phyloP scores from a whole-genome alignment of 78 protist genomes.

The Cavenderia fasciculata region DNA sequence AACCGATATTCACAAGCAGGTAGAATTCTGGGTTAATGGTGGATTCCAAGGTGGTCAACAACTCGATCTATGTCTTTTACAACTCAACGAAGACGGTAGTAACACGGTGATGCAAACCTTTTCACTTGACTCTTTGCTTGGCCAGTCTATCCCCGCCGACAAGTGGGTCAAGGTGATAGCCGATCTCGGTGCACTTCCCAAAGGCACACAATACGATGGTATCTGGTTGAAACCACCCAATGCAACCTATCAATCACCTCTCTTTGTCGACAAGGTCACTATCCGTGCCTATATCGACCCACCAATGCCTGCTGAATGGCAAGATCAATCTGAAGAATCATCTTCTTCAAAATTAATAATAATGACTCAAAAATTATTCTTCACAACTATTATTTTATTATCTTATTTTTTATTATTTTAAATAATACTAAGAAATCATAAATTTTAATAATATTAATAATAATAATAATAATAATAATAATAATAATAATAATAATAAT shows the following conservation, averaged over 20 bases:
- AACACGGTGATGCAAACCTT: neutral
- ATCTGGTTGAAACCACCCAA: constrained; percentile 12
- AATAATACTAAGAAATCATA: no score
- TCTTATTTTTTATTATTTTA: no score
- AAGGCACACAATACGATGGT: constrained; percentile 32
- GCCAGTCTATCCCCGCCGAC: neutral
- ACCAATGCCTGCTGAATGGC: no score
- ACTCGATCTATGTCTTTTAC: neutral
- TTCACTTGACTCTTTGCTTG: neutral
- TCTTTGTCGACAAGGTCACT: constrained; percentile 28
- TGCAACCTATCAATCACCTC: constrained; percentile 30
- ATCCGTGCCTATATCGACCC: constrained; percentile 52
- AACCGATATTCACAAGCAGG: constrained; percentile 6
- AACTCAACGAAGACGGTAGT: constrained; percentile 9
- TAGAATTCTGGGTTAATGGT: constrained; percentile 31
- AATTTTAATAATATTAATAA: no score
- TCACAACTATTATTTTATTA: no score
- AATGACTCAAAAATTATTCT: no score
- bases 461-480: no score
- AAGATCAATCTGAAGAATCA: neutral
- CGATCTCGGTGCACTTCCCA: neutral
- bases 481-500: no score
- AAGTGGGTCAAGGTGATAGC: constrained; percentile 23
- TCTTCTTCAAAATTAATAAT: no score
- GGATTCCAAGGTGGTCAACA: constrained; percentile 51